Evolutionary conservation across 73 alveolate species (phyloP), one percentile per base, ranked within the genome.

Genomic region (Paraurostyla sp.): DNA sequence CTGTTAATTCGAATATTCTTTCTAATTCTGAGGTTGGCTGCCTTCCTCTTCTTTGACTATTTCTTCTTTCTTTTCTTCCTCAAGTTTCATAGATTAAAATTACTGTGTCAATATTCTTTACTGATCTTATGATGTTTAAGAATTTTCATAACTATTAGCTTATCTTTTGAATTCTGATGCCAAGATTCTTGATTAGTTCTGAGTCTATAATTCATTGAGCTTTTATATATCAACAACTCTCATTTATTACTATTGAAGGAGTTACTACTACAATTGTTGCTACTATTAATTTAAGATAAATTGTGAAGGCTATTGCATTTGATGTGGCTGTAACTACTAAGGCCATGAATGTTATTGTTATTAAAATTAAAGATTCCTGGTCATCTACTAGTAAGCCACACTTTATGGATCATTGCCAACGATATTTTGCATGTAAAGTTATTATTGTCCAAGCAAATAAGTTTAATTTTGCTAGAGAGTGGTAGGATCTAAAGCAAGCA

Each of bases 41-140:
- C 11, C 40, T 11, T 15, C 35, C 62, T 69, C 35, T 42, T 40
- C 35, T 38, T 15, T 16, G 1, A 42, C 29, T 38, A 40, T 69
- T 38, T 4, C 65, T 25, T 69, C 84, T 11, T n/a, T 69, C 35
- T 40, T 69, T 20, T 43, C 84, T n/a, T 69, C 84, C n/a, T 69
- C 32, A 9, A 43, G 6, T 9, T 69, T 9, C 68, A 69, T 9
- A 27, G 15, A 40, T 35, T 45, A 60, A 50, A 60, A 60, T 60
- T 60, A 23, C 49, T 60, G 6, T 25, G 22, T 45, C 50, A 60
- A 27, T 13, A 9, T 2, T 16, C 13, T 20, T 30, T 60, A 11
- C 7, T 7, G 22, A 18, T 3, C 7, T 29, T 30, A 60, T 30
- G 9, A 60, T 60, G 22, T 13, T 9, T 25, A 9, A 20, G 22